phyloP scores from a whole-genome alignment of 2,329 filamentous ascomycete genomes.

The Elsinoe arachidis region DNA sequence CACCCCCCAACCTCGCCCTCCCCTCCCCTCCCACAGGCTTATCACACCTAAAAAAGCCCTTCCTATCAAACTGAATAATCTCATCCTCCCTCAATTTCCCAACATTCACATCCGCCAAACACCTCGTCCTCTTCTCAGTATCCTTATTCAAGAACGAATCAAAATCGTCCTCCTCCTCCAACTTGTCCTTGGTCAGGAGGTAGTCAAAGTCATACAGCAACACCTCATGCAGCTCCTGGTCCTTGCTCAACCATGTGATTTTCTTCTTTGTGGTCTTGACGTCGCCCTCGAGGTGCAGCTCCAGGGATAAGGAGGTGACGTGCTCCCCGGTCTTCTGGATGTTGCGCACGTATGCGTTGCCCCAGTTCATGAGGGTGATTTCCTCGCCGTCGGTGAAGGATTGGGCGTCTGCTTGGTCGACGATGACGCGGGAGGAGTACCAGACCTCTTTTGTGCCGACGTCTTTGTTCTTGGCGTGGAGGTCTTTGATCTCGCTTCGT shows the following conservation, averaged over 20 bases:
- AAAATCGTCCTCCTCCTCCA: slow-evolving; percentile 79
- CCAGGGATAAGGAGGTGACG: slow-evolving; percentile 64
- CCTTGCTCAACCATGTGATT: slow-evolving; percentile 79
- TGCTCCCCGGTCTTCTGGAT: slow-evolving; percentile 44
- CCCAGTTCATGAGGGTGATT: slow-evolving; percentile 95
- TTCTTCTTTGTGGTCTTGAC: slow-evolving; percentile 96
- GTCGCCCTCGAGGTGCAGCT: slow-evolving; percentile 86
- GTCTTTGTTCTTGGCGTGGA: slow-evolving; percentile 80
- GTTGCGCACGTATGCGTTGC: slow-evolving; percentile 71
- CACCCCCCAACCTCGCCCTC: slow-evolving; percentile 6
- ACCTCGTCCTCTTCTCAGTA: slow-evolving; percentile 66
- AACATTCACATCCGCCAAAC: slow-evolving; percentile 73
- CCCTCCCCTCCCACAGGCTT: slow-evolving; percentile 35
- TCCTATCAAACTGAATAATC: slow-evolving; percentile 90
- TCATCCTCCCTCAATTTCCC: slow-evolving; percentile 71
- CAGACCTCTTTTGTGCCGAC: slow-evolving; percentile 79
- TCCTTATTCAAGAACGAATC: slow-evolving; percentile 57
- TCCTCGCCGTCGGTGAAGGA: slow-evolving; percentile 78
- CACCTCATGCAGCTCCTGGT: slow-evolving; percentile 69
- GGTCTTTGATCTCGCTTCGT: slow-evolving; percentile 66
- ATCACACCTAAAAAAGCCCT: slow-evolving; percentile 86
- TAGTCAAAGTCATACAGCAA: slow-evolving; percentile 94
- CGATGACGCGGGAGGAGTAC: slow-evolving; percentile 63
- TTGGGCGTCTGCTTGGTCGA: slow-evolving; percentile 82
- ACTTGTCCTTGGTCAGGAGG: slow-evolving; percentile 83